Base-by-base conservation (phyloP, 176 grass and related monocot species). In the Aegilops sharonensis region DNA sequence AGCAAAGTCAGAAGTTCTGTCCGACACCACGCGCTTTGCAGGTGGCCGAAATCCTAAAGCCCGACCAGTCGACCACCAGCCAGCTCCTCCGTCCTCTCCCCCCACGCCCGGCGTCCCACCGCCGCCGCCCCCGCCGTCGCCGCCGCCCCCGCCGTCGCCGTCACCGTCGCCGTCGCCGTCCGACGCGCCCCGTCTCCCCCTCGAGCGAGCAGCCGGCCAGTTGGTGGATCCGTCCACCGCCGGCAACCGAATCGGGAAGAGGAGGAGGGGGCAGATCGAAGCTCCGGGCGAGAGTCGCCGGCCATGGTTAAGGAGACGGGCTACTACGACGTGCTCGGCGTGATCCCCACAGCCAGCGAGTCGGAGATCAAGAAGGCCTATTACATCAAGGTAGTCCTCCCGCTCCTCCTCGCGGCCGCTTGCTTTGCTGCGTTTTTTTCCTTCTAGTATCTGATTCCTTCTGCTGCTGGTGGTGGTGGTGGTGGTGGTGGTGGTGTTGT, bases 281-380 rank as follows among this genome's bases (percentile, higher is more conserved):
- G 74, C 30, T 83, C 23, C 18, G 43, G 76, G 9, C 36, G 40
- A 21, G 73, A 11, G 72, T 74, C 10, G 68, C 47, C 27, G 37
- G 79, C 74, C 89, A 95, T 94, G 96, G 96, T 98, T 78, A 94
- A 94, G 74, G 96, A 98, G 57, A 98, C 96, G 27, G 79, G 85
- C 23, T 98, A 98, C 90, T 98, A 98, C 47, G 96, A 98, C 69
- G 96, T 98, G 76, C 79, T 98, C 52, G 96, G 91, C 27, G 90
- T 98, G 14, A 80, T 45, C 70, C 93, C 96, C 18, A 70, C 86
- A 10, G 96, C 96, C 59, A 92, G 90, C 14, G 96, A 98, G 47
- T 87, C 93, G 11, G 93, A 98, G 84, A 98, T 98, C 85, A 98
- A 98, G 90, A 98, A 98, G 75, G 97, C 94, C 9, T 98, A 95